A percentile compares a stretch with the other conserved stretches of the same genome.
Conservation (phyloP, 2,329 filamentous ascomycete species). For the Fusarium cicatricum region DNA sequence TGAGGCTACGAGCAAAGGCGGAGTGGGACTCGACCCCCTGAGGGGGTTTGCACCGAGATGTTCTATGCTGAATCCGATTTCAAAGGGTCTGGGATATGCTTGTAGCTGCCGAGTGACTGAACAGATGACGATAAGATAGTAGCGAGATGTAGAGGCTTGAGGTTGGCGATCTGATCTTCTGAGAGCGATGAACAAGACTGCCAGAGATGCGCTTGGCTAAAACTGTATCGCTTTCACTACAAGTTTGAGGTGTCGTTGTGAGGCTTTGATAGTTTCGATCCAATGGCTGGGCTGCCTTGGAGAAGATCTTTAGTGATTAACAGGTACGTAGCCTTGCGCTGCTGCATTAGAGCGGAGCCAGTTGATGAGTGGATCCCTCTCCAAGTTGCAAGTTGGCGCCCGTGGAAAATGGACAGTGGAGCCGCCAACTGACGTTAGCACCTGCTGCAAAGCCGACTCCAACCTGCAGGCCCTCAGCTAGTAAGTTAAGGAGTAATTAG, state of each 20-base stretch:
- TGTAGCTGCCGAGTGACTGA: background rate
- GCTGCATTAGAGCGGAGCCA: constrained; percentile 7
- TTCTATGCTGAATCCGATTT: background rate
- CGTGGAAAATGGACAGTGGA: constrained; percentile 13
- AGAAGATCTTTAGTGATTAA: background rate
- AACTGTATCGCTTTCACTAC: background rate
- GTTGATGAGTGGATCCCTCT: background rate
- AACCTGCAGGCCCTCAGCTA: constrained; percentile 7
- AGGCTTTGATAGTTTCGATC: constrained; percentile 1
- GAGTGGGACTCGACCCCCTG: background rate
- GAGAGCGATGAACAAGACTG: too few species aligned
- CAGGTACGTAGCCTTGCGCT: constrained; percentile 8
- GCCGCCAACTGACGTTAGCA: constrained; percentile 9
- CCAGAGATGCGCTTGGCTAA: background rate
- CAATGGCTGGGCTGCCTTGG: constrained; percentile 13
- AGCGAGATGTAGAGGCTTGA: background rate
- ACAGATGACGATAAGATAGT: background rate
- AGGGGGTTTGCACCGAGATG: background rate
- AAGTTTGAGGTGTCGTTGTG: constrained; percentile 15
- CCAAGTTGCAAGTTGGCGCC: constrained; percentile 5
- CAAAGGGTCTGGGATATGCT: constrained; percentile 8
- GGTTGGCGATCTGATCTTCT: background rate
- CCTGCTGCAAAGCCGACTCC: constrained; percentile 15
- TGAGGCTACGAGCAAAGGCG: background rate
- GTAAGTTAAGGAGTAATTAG: background rate